Percentiles rank a stretch among this genome's conserved stretches.
These are phyloP conservation scores for Zelonia costaricensis DNA, from an alignment of 208 protist genomes.

Conservation along the genomic window DNA sequence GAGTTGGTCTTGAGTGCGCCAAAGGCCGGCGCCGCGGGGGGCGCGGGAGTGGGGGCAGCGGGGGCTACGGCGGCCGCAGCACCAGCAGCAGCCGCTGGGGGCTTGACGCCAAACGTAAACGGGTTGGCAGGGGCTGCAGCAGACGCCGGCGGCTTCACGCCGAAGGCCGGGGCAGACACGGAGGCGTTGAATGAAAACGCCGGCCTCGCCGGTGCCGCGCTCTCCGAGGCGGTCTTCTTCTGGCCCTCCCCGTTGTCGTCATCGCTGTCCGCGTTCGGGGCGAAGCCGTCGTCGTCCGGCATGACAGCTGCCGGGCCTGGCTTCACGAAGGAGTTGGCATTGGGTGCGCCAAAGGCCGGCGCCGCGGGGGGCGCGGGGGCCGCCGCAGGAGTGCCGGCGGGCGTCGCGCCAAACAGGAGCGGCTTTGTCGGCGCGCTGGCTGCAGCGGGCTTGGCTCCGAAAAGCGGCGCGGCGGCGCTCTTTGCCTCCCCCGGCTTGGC, in stretches of 20 bases:
- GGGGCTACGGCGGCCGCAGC: no score
- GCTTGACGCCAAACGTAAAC: slow-evolving; percentile 2
- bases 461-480: slow-evolving; percentile 3
- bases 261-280: slow-evolving; percentile 57
- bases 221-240: slow-evolving; percentile 8
- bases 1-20: slow-evolving; percentile 9
- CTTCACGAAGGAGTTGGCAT: slow-evolving; percentile 48
- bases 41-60: no score
- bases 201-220: slow-evolving; percentile 17
- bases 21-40: slow-evolving; percentile 1
- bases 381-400: background rate
- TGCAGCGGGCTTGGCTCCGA: slow-evolving; percentile 5
- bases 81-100: background rate
- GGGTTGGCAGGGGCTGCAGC: slow-evolving; percentile 5
- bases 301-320: slow-evolving; percentile 58
- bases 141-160: slow-evolving; percentile 6
- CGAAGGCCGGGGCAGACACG: slow-evolving; percentile 19
- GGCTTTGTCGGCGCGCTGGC: background rate
- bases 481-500: background rate
- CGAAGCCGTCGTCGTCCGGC: slow-evolving; percentile 67
- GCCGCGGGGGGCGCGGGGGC: background rate
- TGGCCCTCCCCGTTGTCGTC: slow-evolving; percentile 23
- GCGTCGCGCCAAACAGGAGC: background rate
- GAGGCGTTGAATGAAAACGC: slow-evolving; percentile 26
- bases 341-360: background rate